These are phyloP conservation scores for Paramicrosporidium saccamoebae DNA, from an alignment of 371 early-diverging fungal species.

Conservation along the genomic window DNA sequence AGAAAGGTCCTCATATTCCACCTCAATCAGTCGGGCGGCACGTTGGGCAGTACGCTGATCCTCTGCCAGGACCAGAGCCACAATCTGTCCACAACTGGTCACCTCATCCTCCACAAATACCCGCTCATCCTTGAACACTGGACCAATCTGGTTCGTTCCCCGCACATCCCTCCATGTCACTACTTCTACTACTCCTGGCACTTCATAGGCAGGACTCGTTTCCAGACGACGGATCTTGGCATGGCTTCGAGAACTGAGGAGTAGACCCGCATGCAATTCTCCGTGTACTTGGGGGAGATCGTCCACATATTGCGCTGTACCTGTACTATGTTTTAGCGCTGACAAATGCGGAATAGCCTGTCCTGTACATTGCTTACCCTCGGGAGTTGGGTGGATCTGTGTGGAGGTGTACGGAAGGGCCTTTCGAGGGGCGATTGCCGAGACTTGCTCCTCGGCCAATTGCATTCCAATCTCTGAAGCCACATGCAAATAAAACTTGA, in stretches of 20 bases:
- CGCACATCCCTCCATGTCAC: constrained; percentile 21
- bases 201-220: constrained; percentile 12
- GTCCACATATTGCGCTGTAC: constrained; percentile 33
- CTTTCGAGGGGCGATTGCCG: too few species aligned
- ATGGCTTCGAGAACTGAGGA: constrained; percentile 17
- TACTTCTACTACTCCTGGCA: constrained; percentile 20
- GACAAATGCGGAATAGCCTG: constrained; percentile 20
- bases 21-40: constrained; percentile 19
- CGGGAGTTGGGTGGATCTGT: neutral
- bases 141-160: constrained; percentile 13
- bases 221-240: constrained; percentile 20
- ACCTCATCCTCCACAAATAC: constrained; percentile 22
- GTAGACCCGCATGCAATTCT: constrained; percentile 21
- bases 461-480: constrained; percentile 5
- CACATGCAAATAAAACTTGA: constrained; percentile 22
- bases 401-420: too few species aligned
- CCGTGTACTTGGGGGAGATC: constrained; percentile 21
- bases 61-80: constrained; percentile 30
- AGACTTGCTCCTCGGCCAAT: constrained; percentile 1
- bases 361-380: constrained; percentile 10
- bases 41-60: constrained; percentile 14
- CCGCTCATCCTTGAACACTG: constrained; percentile 21
- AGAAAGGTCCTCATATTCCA: constrained; percentile 20
- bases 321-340: constrained; percentile 41
- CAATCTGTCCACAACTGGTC: constrained; percentile 19